Evolutionary conservation across 2,329 filamentous ascomycete genomes (phyloP).

Genomic region (Aspergillus niger): DNA sequence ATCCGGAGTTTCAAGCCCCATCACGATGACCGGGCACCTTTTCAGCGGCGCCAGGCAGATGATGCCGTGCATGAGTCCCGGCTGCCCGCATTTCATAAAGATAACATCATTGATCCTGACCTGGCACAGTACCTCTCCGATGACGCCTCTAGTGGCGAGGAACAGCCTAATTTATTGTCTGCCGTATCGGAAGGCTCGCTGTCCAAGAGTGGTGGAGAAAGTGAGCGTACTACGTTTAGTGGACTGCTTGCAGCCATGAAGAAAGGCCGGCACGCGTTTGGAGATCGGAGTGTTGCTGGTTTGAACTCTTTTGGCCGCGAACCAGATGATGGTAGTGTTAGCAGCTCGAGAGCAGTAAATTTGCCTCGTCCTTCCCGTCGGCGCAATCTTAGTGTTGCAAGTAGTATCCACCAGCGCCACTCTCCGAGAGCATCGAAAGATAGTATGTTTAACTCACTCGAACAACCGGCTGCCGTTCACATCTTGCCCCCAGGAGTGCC

Average conservation of each 20-base stretch:
- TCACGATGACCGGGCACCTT: slow-evolving; percentile 81
- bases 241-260: slow-evolving; percentile 72
- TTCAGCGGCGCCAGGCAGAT: slow-evolving; percentile 72
- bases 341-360: slow-evolving; percentile 60
- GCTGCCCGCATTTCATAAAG: slow-evolving; percentile 91
- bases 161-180: slow-evolving; percentile 81
- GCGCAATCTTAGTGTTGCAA: slow-evolving; percentile 82
- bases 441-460: slow-evolving; percentile 47
- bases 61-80: slow-evolving; percentile 66
- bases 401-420: slow-evolving; percentile 67
- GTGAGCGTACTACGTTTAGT: slow-evolving; percentile 72
- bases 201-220: slow-evolving; percentile 66
- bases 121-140: slow-evolving; percentile 95
- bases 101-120: slow-evolving; percentile 98
- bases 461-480: slow-evolving; percentile 41
- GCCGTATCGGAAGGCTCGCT: slow-evolving; percentile 68
- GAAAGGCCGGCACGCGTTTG: slow-evolving; percentile 70
- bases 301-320: slow-evolving; percentile 71
- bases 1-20: slow-evolving; percentile 72
- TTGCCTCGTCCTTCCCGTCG: slow-evolving; percentile 66
- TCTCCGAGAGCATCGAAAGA: slow-evolving; percentile 70
- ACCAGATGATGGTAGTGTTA: slow-evolving; percentile 64
- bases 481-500: slow-evolving; percentile 41
- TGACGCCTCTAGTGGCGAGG: slow-evolving; percentile 86
- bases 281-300: slow-evolving; percentile 74